Percentiles rank a stretch among this genome's conserved stretches.
Conservation (phyloP, 257 asterid species). For the Plantago major region DNA sequence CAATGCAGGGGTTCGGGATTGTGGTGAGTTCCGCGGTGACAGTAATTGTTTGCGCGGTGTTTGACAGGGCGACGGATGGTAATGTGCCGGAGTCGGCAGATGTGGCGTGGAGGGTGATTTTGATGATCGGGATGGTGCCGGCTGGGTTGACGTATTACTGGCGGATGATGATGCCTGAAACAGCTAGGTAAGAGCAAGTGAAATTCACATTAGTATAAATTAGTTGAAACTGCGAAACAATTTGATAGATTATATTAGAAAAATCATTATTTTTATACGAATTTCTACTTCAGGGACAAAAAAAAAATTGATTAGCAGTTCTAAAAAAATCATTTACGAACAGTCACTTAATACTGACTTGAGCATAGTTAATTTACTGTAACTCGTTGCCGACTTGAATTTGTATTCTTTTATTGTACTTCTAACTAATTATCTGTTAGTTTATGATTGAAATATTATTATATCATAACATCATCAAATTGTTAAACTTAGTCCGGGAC, state of each 20-base stretch:
- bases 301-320: no score
- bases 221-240: no score
- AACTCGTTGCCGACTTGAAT: neutral
- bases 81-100: conserved; percentile 37
- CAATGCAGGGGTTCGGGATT: conserved; percentile 73
- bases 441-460: no score
- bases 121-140: conserved; percentile 52
- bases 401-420: neutral
- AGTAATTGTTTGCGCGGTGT: conserved; percentile 42
- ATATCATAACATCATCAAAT: no score
- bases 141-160: conserved; percentile 51
- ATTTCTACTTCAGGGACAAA: no score
- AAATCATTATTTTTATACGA: no score
- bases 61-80: conserved; percentile 26
- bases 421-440: neutral
- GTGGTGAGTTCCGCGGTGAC: conserved; percentile 44
- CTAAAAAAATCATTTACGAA: no score
- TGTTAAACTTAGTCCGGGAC: no score
- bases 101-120: conserved; percentile 56
- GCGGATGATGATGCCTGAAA: conserved; percentile 70
- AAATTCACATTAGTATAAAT: no score
- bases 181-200: conserved; percentile 35
- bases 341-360: no score
- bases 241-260: no score
- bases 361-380: no score